Percentiles rank a stretch among this genome's conserved stretches.
These are phyloP conservation scores for Flaveria sonorensis DNA, from an alignment of 129 eudicot genomes.

Conservation along the genomic window DNA sequence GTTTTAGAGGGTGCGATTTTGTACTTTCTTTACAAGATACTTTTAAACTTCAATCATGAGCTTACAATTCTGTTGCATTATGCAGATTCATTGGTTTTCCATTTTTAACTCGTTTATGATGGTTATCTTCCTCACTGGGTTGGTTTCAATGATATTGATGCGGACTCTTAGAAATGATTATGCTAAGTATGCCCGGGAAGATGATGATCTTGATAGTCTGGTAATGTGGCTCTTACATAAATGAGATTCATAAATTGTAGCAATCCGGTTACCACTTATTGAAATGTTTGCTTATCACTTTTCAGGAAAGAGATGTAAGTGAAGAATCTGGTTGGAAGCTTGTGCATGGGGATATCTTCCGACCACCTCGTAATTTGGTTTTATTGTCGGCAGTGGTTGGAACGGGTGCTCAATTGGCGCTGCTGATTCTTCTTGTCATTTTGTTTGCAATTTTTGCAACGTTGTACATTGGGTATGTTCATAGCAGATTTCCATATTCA, in stretches of 20 bases:
- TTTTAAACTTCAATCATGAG: not conserved
- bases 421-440: slow-evolving; percentile 81
- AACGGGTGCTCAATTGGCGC: slow-evolving; percentile 81
- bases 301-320: slow-evolving; percentile 86
- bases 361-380: slow-evolving; percentile 73
- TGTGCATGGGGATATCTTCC: slow-evolving; percentile 89
- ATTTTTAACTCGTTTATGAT: slow-evolving; percentile 91
- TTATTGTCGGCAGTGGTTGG: slow-evolving; percentile 88
- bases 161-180: slow-evolving; percentile 87
- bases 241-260: not conserved
- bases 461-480: slow-evolving; percentile 78
- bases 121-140: slow-evolving; percentile 83
- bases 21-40: not conserved
- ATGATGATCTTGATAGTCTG: slow-evolving; percentile 79
- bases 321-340: slow-evolving; percentile 99
- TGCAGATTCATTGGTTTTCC: slow-evolving; percentile 92
- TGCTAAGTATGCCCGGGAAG: slow-evolving; percentile 90
- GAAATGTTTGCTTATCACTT: slow-evolving; percentile 24
- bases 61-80: not conserved
- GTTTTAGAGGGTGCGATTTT: not conserved
- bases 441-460: slow-evolving; percentile 85
- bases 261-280: not conserved
- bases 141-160: slow-evolving; percentile 86
- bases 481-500: slow-evolving; percentile 4
- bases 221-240: slow-evolving; percentile 38